phyloP scores from a whole-genome alignment of 345 rosid species.

The Noccaea bulbosa region DNA sequence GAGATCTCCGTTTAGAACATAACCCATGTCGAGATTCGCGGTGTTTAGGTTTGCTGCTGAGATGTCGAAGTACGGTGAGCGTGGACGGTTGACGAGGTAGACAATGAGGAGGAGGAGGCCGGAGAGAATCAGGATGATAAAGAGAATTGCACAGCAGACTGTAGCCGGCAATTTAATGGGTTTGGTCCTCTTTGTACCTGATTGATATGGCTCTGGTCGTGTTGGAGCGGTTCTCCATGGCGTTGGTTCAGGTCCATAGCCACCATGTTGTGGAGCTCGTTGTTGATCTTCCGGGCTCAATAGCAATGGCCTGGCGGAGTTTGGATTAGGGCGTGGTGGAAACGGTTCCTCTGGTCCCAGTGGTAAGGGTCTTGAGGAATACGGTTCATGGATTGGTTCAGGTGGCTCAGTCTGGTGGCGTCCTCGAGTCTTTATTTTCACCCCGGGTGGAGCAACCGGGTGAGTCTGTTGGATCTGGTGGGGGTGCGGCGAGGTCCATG shows the following conservation, averaged over 20 bases:
- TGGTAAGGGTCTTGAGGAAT: constrained; percentile 44
- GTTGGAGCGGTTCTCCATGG: constrained; percentile 34
- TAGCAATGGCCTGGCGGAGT: constrained; percentile 21
- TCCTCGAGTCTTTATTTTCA: constrained; percentile 40
- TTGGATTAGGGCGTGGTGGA: constrained; percentile 38
- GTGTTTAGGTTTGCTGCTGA: constrained; percentile 69
- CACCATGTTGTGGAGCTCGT: background rate
- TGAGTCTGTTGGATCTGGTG: constrained; percentile 31
- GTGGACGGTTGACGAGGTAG: constrained; percentile 81
- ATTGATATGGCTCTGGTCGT: constrained; percentile 30
- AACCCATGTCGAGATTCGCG: constrained; percentile 74
- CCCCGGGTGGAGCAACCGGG: constrained; percentile 28
- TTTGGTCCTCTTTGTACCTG: constrained; percentile 43
- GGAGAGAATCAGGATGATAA: constrained; percentile 57
- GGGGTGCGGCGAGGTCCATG: constrained; percentile 31
- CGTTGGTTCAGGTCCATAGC: constrained; percentile 34
- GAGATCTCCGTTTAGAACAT: constrained; percentile 71
- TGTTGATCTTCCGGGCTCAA: constrained; percentile 38
- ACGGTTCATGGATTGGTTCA: constrained; percentile 32
- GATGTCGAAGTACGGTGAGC: constrained; percentile 63
- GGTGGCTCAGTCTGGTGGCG: constrained; percentile 34
- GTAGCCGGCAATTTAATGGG: constrained; percentile 53
- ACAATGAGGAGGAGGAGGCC: constrained; percentile 71
- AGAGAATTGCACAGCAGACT: constrained; percentile 64
- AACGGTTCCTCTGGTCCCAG: constrained; percentile 39